Conservation (phyloP, 768 basidiomycete genomes). For the Amanita fuliginea region DNA sequence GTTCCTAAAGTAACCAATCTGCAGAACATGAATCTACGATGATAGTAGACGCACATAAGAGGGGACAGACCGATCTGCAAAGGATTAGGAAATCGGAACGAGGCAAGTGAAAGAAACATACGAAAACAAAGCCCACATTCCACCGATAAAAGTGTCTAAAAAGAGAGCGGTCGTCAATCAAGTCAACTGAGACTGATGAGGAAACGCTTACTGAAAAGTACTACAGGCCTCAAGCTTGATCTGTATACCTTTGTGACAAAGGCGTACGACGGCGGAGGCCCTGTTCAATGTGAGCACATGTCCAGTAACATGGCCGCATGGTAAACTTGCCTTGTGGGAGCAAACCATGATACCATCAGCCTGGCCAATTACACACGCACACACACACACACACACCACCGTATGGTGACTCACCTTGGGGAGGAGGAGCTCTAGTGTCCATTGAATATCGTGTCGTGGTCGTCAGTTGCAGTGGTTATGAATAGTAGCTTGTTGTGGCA, state of each 20-base stretch:
- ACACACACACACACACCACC: no score
- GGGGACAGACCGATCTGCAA: conserved; percentile 19
- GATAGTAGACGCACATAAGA: neutral
- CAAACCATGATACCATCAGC: neutral
- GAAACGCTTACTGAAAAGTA: conserved; percentile 28
- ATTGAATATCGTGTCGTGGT: conserved; percentile 11
- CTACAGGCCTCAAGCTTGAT: conserved; percentile 51
- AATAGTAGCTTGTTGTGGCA: neutral
- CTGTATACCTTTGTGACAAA: conserved; percentile 45
- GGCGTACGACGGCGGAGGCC: conserved; percentile 46
- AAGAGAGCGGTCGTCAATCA: conserved; percentile 1
- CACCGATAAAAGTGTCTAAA: conserved; percentile 35
- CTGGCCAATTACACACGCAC: conserved; percentile 4
- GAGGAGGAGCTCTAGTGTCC: conserved; percentile 28
- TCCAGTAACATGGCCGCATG: neutral
- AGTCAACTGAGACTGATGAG: neutral
- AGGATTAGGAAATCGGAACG: neutral
- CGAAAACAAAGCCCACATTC: conserved; percentile 55
- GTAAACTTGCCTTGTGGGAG: conserved; percentile 11
- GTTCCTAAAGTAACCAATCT: conserved; percentile 58
- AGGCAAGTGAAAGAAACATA: conserved; percentile 26
- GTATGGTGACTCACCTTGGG: conserved; percentile 21
- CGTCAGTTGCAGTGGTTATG: neutral
- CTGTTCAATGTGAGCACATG: conserved; percentile 14
- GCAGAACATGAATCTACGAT: neutral